Base-by-base conservation (phyloP, 495 filamentous ascomycete genomes). In the Aspergillus saccharolyticus region DNA sequence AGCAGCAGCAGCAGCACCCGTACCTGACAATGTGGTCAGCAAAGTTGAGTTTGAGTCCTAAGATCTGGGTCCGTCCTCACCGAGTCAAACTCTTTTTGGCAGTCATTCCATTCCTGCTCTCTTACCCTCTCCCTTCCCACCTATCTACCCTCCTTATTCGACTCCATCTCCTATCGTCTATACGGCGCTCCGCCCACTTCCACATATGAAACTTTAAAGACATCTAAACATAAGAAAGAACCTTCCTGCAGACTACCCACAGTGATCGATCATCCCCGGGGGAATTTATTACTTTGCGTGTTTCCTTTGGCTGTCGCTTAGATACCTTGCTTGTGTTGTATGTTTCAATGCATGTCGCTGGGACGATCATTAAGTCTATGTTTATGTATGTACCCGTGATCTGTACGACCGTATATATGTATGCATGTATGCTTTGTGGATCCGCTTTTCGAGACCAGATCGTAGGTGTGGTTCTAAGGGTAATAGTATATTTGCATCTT, bases 21-120 rank as follows among this genome's bases (percentile, higher is more conserved):
- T 12, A 8, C 33, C 33, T 15, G 55, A 63, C 7, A 63, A 67
- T 43, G 66, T 74, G 3, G 66, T 75, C 17, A 73, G 70, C 49
- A 72, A 75, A 52, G 62, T 70, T 46, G 73, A 75, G 58, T 75
- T 75, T 44, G 73, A 75, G 19, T 72, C 70, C 55, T 73, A 59
- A 70, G 20, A 14, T 45, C 10, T 48, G 16, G 30, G 19, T 24
- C 44, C 24, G 30, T 18, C 12, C 10, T n/a, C n/a, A n/a, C n/a
- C 12, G 33, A 39, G 33, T 12, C 14, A 39, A 2, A 12, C 33
- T 15, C 33, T 39, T 12, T 2, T 8, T 12, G 6, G 14, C 12
- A 8, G 2, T 15, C 33, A 39, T 43, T 50, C 46, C 57, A 44
- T 42, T 21, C 44, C 50, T 39, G 2, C 15, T 51, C 42, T 14